A percentile compares a stretch with the other conserved stretches of the same genome.
These are phyloP conservation scores for Nicotiana sylvestris DNA, from an alignment of 257 asterid genomes.

Conservation along the genomic window DNA sequence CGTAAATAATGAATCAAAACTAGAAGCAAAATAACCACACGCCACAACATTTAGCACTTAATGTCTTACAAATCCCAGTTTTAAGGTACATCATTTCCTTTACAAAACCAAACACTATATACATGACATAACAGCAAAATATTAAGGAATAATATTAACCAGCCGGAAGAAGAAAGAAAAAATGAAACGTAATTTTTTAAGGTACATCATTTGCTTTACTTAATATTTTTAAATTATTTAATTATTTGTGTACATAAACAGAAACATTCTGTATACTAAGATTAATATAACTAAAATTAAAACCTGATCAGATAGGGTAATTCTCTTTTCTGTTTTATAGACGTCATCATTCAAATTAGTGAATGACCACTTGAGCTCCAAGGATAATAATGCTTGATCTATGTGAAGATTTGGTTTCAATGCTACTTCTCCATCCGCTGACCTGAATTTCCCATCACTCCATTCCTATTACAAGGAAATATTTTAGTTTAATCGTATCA, in stretches of 20 bases:
- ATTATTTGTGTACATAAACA: neutral
- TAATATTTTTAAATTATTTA: too few species aligned
- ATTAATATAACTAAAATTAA: conserved; percentile 21
- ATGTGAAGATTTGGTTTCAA: conserved; percentile 28
- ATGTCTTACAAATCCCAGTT: neutral
- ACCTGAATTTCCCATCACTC: conserved; percentile 25
- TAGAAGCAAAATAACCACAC: neutral
- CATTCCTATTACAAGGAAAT: conserved; percentile 23
- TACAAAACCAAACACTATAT: neutral
- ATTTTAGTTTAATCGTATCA: neutral
- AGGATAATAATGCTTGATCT: conserved; percentile 32
- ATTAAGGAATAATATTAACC: neutral
- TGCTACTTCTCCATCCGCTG: conserved; percentile 23
- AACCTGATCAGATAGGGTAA: conserved; percentile 42
- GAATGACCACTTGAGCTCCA: conserved; percentile 38
- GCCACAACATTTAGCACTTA: neutral
- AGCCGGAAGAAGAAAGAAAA: neutral
- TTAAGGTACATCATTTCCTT: neutral
- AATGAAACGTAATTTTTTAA: neutral
- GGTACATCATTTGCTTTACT: too few species aligned
- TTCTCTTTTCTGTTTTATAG: conserved; percentile 10
- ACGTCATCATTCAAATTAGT: conserved; percentile 7
- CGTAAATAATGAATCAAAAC: neutral
- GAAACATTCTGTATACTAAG: conserved; percentile 18
- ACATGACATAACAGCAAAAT: neutral